A percentile compares a stretch with the other conserved stretches of the same genome.
These are phyloP conservation scores for Tetracladium maxilliforme DNA, from an alignment of 2,329 filamentous ascomycete genomes.

Conservation along the genomic window DNA sequence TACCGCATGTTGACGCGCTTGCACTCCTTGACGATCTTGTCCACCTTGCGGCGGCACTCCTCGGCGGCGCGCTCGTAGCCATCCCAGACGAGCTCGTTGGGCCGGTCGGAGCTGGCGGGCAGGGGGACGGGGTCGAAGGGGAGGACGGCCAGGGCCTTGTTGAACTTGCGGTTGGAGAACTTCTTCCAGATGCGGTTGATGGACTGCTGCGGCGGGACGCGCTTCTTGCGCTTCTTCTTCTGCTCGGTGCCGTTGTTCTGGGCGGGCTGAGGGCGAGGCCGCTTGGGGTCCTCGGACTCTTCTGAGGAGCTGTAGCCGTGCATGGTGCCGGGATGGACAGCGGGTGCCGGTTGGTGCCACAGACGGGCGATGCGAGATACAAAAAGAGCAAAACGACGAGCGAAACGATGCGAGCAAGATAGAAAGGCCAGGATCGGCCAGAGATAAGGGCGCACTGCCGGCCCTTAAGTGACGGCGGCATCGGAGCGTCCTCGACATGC, in stretches of 20 bases:
- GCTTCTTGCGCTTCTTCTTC: slow-evolving; percentile 42
- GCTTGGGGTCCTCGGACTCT: slow-evolving; percentile 28
- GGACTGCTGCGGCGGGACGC: slow-evolving; percentile 45
- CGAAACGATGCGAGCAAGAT: too few species aligned
- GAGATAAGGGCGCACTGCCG: too few species aligned
- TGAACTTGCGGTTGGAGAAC: slow-evolving; percentile 45
- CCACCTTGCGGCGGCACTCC: slow-evolving; percentile 51
- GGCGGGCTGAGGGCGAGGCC: slow-evolving; percentile 16
- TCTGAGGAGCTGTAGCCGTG: slow-evolving; percentile 33
- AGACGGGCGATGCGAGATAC: too few species aligned
- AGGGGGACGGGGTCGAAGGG: slow-evolving; percentile 45
- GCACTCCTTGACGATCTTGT: slow-evolving; percentile 49
- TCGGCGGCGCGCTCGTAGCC: slow-evolving; percentile 58
- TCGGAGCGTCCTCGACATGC: too few species aligned
- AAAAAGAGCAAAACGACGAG: too few species aligned
- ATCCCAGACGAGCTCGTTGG: slow-evolving; percentile 43
- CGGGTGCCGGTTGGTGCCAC: too few species aligned
- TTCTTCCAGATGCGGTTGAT: slow-evolving; percentile 54
- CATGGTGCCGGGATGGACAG: slow-evolving; percentile 3
- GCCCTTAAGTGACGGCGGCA: too few species aligned
- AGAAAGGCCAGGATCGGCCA: too few species aligned
- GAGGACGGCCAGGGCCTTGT: slow-evolving; percentile 49
- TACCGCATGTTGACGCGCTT: slow-evolving; percentile 71
- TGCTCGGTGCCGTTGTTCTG: slow-evolving; percentile 21
- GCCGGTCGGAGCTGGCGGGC: slow-evolving; percentile 31